Conservation (phyloP, 106 monocot species). For the Agapanthus africanus region DNA sequence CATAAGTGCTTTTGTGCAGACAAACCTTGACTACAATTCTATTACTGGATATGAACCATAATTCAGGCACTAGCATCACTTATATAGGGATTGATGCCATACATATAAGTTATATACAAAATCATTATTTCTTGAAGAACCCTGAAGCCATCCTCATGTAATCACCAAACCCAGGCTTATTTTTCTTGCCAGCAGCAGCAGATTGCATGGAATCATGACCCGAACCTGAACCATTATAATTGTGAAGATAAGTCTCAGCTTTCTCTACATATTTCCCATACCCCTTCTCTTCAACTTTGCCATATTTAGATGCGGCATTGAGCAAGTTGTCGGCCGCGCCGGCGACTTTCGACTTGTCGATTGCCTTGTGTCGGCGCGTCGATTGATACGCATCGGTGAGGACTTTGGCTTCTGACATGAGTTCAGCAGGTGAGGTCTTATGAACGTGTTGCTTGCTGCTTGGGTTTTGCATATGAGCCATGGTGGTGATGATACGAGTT, state of each 20-base stretch:
- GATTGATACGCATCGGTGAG: slow-evolving; percentile 19
- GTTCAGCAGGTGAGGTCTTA: background rate
- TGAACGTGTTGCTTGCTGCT: background rate
- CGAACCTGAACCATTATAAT: too few species aligned
- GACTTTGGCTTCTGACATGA: slow-evolving; percentile 25
- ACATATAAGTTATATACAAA: too few species aligned
- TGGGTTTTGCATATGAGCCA: background rate
- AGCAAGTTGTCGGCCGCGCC: slow-evolving; percentile 27
- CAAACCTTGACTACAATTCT: too few species aligned
- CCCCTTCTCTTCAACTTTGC: slow-evolving; percentile 25
- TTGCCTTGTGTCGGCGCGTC: slow-evolving; percentile 1
- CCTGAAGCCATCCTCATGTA: slow-evolving; percentile 24
- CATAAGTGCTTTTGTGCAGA: too few species aligned
- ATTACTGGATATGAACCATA: too few species aligned
- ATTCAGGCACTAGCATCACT: too few species aligned
- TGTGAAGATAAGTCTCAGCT: slow-evolving; percentile 17
- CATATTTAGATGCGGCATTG: slow-evolving; percentile 22
- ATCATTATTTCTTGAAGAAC: slow-evolving; percentile 26
- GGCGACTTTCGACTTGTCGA: slow-evolving; percentile 31
- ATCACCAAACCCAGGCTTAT: slow-evolving; percentile 16
- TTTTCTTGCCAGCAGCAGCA: too few species aligned
- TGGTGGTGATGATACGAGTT: too few species aligned
- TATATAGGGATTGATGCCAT: too few species aligned
- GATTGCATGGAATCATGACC: too few species aligned
- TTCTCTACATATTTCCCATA: slow-evolving; percentile 38